Percentiles rank a stretch among this genome's conserved stretches.
These are phyloP conservation scores for Saccharomycopsis oosterbeekiorum DNA, from an alignment of 805 yeast genomes.

Conservation along the genomic window DNA sequence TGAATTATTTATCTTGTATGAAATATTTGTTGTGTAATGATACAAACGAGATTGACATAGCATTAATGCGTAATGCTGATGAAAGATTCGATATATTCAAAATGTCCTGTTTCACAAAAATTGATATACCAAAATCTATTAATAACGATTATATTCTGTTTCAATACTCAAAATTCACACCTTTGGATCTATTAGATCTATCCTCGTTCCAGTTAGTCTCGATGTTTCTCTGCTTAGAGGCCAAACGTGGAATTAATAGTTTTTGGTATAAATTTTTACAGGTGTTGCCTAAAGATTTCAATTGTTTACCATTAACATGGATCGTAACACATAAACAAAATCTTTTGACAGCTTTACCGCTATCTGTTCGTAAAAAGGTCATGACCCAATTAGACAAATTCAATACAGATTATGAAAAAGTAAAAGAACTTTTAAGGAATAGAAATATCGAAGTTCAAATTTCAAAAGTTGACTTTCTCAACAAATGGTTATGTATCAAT, in stretches of 20 bases:
- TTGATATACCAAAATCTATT: not conserved
- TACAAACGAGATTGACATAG: not conserved
- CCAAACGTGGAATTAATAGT: not conserved
- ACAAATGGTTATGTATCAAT: slow-evolving; percentile 84
- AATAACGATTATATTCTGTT: not conserved
- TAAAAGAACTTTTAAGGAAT: not conserved
- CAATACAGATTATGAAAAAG: slow-evolving; percentile 4
- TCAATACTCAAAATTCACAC: not conserved
- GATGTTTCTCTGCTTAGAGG: slow-evolving; percentile 7
- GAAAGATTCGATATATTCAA: not conserved
- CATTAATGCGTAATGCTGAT: not conserved
- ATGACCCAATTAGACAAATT: slow-evolving; percentile 6
- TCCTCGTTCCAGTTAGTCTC: slow-evolving; percentile 12
- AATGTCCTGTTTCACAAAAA: not conserved
- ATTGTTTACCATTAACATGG: not conserved
- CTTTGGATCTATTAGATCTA: not conserved
- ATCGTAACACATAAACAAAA: not conserved
- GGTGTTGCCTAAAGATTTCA: slow-evolving; percentile 3
- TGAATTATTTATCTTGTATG: slow-evolving; percentile 10
- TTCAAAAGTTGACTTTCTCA: slow-evolving; percentile 31
- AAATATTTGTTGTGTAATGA: slow-evolving; percentile 1
- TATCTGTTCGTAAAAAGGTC: not conserved
- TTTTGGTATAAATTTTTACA: slow-evolving; percentile 9
- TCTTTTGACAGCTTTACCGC: not conserved
- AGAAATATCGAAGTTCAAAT: not conserved